Evolutionary conservation across 441 rosid genomes (phyloP).

Genomic region (Eruca vesicaria): DNA sequence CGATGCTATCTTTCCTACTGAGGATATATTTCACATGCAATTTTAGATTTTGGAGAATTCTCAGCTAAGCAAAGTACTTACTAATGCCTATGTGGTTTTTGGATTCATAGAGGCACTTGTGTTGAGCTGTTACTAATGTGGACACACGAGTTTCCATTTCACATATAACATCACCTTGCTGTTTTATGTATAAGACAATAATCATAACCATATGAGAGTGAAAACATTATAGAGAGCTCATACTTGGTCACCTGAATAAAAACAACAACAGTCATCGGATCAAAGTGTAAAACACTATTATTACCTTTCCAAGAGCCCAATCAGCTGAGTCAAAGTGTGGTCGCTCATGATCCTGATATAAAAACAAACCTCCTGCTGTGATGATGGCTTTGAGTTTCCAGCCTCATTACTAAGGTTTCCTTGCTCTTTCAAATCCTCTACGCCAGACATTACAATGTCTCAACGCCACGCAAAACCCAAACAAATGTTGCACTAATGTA

Average conservation of each 20-base stretch:
- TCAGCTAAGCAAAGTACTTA: too few relatives aligned
- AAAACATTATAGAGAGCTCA: not conserved
- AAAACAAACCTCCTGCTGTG: slow-evolving; percentile 44
- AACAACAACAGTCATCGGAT: not conserved
- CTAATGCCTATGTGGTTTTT: too few relatives aligned
- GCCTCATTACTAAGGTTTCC: slow-evolving; percentile 43
- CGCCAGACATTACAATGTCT: slow-evolving; percentile 47
- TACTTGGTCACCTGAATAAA: not conserved
- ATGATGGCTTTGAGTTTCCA: slow-evolving; percentile 49
- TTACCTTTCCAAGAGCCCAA: slow-evolving; percentile 99
- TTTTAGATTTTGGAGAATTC: too few relatives aligned
- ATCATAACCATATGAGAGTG: not conserved
- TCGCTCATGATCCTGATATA: slow-evolving; percentile 85
- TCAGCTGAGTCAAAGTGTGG: slow-evolving; percentile 99
- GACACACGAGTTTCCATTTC: too few relatives aligned
- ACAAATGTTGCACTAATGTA: too few relatives aligned
- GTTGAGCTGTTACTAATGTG: too few relatives aligned
- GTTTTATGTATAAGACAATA: too few relatives aligned
- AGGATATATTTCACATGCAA: too few relatives aligned
- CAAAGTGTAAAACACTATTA: too few relatives aligned
- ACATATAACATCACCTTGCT: too few relatives aligned
- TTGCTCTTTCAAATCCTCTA: slow-evolving; percentile 57
- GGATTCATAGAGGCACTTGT: too few relatives aligned
- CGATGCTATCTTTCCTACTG: too few relatives aligned
- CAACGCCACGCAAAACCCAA: slow-evolving; percentile 7